Evolutionary conservation across 108 stramenopile genomes (phyloP).

Genomic region (Discostella pseudostelligera): DNA sequence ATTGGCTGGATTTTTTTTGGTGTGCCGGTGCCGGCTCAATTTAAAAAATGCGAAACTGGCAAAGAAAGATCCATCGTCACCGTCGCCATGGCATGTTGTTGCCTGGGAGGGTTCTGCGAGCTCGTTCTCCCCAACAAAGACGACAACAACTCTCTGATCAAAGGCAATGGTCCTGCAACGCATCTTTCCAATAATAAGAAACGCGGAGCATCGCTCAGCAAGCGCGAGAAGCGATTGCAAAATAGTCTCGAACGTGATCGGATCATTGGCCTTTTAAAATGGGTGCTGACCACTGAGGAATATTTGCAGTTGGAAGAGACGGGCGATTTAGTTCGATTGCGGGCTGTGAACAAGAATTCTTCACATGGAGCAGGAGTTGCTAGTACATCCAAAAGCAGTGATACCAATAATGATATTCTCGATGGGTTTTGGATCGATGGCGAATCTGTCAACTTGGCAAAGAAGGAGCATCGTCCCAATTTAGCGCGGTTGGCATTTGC

Average conservation of each 20-base stretch:
- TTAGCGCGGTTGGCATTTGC: conserved; percentile 45
- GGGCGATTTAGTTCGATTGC: conserved; percentile 44
- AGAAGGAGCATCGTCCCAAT: conserved; percentile 46
- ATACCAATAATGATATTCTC: not conserved
- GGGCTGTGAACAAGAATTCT: conserved; percentile 13
- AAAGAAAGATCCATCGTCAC: too few species aligned
- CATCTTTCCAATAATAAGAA: too few species aligned
- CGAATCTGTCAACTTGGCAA: conserved; percentile 25
- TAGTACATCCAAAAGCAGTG: not conserved
- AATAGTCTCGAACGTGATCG: conserved; percentile 37
- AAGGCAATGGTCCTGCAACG: not conserved
- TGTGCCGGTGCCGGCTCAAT: too few species aligned
- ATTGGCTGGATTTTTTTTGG: too few species aligned
- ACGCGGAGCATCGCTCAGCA: conserved; percentile 19
- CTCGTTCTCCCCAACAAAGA: conserved; percentile 22
- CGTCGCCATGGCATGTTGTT: not conserved
- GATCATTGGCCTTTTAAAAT: conserved; percentile 26
- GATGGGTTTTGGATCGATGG: conserved; percentile 26
- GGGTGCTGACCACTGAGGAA: conserved; percentile 40
- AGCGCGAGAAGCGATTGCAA: conserved; percentile 37
- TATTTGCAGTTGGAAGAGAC: conserved; percentile 29
- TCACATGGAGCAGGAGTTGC: not conserved
- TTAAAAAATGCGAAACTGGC: too few species aligned
- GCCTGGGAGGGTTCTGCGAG: conserved; percentile 33
- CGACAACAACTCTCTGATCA: not conserved